Conservation (phyloP, 305 asterid species). For the Fraxinus dipetala region DNA sequence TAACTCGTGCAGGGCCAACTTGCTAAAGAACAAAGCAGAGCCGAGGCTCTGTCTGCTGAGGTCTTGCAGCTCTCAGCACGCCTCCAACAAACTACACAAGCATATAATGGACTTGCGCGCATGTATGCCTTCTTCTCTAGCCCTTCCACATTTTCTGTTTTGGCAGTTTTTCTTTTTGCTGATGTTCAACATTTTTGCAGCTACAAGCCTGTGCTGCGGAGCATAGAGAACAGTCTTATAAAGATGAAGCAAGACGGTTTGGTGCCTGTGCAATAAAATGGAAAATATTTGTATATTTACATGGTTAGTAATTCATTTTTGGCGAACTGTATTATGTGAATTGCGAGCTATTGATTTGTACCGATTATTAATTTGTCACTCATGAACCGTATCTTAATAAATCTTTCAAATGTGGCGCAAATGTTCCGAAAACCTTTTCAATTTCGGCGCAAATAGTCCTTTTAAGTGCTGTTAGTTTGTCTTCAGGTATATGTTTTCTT, state of each 20-base stretch:
- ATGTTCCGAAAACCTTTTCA: neutral
- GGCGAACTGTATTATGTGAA: neutral
- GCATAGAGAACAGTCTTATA: slow-evolving; percentile 67
- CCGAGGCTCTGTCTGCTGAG: slow-evolving; percentile 48
- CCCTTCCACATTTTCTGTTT: neutral
- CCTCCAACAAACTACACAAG: slow-evolving; percentile 79
- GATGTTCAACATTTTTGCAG: slow-evolving; percentile 36
- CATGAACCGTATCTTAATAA: too few species aligned
- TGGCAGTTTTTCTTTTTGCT: neutral
- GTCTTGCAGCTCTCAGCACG: slow-evolving; percentile 69
- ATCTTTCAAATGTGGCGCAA: too few species aligned
- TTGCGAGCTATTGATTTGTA: too few species aligned
- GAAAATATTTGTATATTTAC: neutral
- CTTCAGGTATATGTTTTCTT: too few species aligned
- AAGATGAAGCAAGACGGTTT: slow-evolving; percentile 79
- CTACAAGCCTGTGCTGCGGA: slow-evolving; percentile 77
- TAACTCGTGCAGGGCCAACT: slow-evolving; percentile 50
- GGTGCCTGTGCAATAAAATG: slow-evolving; percentile 40
- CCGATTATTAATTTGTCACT: too few species aligned
- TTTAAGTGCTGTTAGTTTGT: too few species aligned
- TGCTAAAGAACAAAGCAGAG: slow-evolving; percentile 75
- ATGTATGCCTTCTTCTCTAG: slow-evolving; percentile 48
- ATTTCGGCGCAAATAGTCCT: neutral
- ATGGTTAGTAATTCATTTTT: neutral
- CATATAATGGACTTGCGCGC: slow-evolving; percentile 69